Base-by-base conservation (phyloP, 2,329 filamentous ascomycete genomes). In the Berkeleyomyces rouxiae region DNA sequence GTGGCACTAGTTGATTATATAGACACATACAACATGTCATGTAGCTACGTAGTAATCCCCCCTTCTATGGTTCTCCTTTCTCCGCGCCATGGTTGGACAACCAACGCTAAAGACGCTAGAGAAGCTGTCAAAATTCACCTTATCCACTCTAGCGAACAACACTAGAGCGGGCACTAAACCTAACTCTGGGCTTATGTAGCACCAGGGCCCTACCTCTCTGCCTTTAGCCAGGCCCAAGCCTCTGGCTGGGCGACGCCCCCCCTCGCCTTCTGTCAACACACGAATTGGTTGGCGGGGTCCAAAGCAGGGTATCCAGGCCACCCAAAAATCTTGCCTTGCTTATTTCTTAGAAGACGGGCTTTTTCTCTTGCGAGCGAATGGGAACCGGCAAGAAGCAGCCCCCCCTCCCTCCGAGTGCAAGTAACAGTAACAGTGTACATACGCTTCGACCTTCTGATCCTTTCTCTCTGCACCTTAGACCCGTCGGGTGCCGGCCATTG, bases 151-250 rank as follows among this genome's bases (percentile, higher is more conserved):
- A 55, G 49, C 49, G 49, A 55, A 55, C 33, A 55, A 33, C 49
- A 55, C 49, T 55, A 55, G 49, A 55, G 49, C 49, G 49, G 49
- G 49, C 49, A 55, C 49, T 55, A 55, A 55, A 55, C 49, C 49
- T 55, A 55, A 55, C 49, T 55, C 49, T 55, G 49, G 49, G 49
- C 49, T 55, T 55, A 13, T 31, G 49, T 55, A 55, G 49, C 49
- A 55, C 49, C 33, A 55, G 37, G 49, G 49, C 49, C 7, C 37
- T 31, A 39, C 37, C 33, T 36, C n/a, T 55, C 37, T 31, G n/a
- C 37, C 33, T 36, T n/a, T 55, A 33, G 49, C 31, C 49, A 55
- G 33, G 23, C 49, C 49, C 49, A 55, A 55, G 49, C 23, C 49
- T 11, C 23, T 36, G 49, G 13, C 49, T 55, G n/a, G 42, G 42